phyloP scores from a whole-genome alignment of 768 basidiomycete species.

The Mycena filopes region DNA sequence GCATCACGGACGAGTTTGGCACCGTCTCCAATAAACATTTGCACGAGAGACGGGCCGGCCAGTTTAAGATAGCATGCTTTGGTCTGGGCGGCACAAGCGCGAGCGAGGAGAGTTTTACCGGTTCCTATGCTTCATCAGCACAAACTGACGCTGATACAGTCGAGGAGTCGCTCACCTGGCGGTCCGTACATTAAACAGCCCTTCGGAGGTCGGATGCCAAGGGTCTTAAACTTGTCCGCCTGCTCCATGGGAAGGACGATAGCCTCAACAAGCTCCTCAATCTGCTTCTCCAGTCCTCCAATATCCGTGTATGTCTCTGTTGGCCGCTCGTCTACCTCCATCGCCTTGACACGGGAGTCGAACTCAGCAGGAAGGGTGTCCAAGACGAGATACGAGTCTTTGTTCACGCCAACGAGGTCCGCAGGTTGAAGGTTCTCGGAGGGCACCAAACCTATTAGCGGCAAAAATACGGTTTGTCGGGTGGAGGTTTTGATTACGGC shows the following conservation, averaged over 20 bases:
- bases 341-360: slow-evolving; percentile 98
- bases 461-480: slow-evolving; percentile 97
- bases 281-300: slow-evolving; percentile 98
- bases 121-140: slow-evolving; percentile 63
- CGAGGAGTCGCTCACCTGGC: slow-evolving; percentile 70
- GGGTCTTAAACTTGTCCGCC: slow-evolving; percentile 96
- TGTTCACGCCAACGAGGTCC: slow-evolving; percentile 98
- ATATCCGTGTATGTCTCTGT: slow-evolving; percentile 98
- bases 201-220: slow-evolving; percentile 98
- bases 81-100: slow-evolving; percentile 98
- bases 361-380: slow-evolving; percentile 97
- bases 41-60: slow-evolving; percentile 96
- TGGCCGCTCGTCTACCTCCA: slow-evolving; percentile 99
- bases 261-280: slow-evolving; percentile 97
- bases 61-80: slow-evolving; percentile 98
- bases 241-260: slow-evolving; percentile 99
- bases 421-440: slow-evolving; percentile 89
- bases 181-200: slow-evolving; percentile 99
- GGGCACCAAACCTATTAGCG: slow-evolving; percentile 96
- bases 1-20: slow-evolving; percentile 99
- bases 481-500: slow-evolving; percentile 99
- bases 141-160: slow-evolving; percentile 3
- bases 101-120: slow-evolving; percentile 96
- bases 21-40: slow-evolving; percentile 99
- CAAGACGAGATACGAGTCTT: slow-evolving; percentile 97